Evolutionary conservation across 2,329 filamentous ascomycete genomes (phyloP).

Genomic region (Fusarium proliferatum): DNA sequence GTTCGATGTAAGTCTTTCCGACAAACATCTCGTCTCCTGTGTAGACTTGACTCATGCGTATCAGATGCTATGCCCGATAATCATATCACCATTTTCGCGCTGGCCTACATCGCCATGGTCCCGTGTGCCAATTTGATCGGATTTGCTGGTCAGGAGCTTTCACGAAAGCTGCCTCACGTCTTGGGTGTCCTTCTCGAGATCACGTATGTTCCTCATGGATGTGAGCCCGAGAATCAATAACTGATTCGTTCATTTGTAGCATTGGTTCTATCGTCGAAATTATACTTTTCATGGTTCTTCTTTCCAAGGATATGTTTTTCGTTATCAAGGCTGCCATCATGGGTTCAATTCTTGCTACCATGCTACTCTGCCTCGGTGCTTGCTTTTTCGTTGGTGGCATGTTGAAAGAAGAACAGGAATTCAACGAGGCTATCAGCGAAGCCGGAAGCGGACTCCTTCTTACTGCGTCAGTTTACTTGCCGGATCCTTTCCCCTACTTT

Average conservation of each 20-base stretch:
- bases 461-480: slow-evolving; percentile 71
- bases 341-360: slow-evolving; percentile 84
- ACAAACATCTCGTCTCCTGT: not conserved
- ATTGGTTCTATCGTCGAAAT: slow-evolving; percentile 84
- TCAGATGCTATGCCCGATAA: slow-evolving; percentile 51
- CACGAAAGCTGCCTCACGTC: slow-evolving; percentile 80
- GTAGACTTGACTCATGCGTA: slow-evolving; percentile 5
- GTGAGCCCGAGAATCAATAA: not conserved
- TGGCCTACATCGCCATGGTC: slow-evolving; percentile 63
- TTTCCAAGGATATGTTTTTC: slow-evolving; percentile 66
- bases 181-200: slow-evolving; percentile 71
- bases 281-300: slow-evolving; percentile 82
- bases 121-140: slow-evolving; percentile 64
- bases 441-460: slow-evolving; percentile 81
- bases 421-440: slow-evolving; percentile 81
- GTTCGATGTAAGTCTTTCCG: slow-evolving; percentile 49
- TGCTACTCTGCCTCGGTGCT: slow-evolving; percentile 81
- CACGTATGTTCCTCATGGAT: slow-evolving; percentile 54
- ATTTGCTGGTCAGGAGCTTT: slow-evolving; percentile 74
- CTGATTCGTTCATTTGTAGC: slow-evolving; percentile 40
- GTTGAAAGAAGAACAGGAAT: slow-evolving; percentile 73
- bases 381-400: slow-evolving; percentile 85
- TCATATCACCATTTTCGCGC: slow-evolving; percentile 59
- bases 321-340: slow-evolving; percentile 87
- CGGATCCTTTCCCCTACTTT: slow-evolving; percentile 2